A percentile compares a stretch with the other conserved stretches of the same genome.
These are phyloP conservation scores for Rhodofomes roseus DNA, from an alignment of 1,284 basidiomycete species.

Conservation along the genomic window DNA sequence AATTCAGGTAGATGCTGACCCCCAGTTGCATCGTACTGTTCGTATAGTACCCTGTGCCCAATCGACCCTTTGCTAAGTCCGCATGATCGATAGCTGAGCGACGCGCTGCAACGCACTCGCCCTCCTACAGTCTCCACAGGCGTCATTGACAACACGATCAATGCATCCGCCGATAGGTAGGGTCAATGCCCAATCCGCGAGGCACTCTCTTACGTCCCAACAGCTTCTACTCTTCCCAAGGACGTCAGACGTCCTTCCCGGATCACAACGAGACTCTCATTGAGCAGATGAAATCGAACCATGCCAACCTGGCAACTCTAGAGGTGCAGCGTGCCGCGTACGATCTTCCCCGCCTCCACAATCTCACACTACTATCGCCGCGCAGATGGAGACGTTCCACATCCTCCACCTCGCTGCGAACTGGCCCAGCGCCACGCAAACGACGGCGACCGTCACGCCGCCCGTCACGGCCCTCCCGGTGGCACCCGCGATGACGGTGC, in stretches of 20 bases:
- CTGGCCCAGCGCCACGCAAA: slow-evolving; percentile 33
- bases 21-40: slow-evolving; percentile 19
- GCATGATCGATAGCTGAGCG: slow-evolving; percentile 38
- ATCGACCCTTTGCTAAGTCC: neutral
- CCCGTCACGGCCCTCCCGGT: slow-evolving; percentile 45
- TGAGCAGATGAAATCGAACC: slow-evolving; percentile 44
- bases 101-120: slow-evolving; percentile 42
- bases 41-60: slow-evolving; percentile 3
- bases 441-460: slow-evolving; percentile 20
- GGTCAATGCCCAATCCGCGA: slow-evolving; percentile 9
- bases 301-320: slow-evolving; percentile 56
- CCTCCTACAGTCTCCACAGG: slow-evolving; percentile 33
- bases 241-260: slow-evolving; percentile 74
- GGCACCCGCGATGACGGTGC: slow-evolving; percentile 27
- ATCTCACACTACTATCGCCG: slow-evolving; percentile 6
- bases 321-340: slow-evolving; percentile 44
- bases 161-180: slow-evolving; percentile 77
- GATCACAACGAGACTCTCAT: slow-evolving; percentile 73
- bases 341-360: neutral
- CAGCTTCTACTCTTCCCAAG: slow-evolving; percentile 86
- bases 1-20: slow-evolving; percentile 30
- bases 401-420: slow-evolving; percentile 68
- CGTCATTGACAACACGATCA: slow-evolving; percentile 50
- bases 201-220: slow-evolving; percentile 6
- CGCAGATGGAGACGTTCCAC: slow-evolving; percentile 81